phyloP scores from a whole-genome alignment of 2,329 filamentous ascomycete species.

The Daldinia sp. region DNA sequence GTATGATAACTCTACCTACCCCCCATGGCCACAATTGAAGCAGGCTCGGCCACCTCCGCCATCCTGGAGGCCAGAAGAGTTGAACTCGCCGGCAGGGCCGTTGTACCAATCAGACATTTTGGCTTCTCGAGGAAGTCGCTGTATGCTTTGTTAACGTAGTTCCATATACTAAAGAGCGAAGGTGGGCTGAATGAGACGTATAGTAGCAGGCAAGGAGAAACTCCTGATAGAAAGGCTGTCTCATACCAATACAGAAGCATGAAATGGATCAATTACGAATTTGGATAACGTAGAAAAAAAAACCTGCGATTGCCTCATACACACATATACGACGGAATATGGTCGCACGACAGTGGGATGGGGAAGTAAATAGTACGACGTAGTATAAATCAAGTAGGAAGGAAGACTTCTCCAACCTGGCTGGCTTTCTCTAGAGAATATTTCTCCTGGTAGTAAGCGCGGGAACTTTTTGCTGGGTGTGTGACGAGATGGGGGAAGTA shows the following conservation, averaged over 20 bases:
- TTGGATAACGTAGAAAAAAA: neutral
- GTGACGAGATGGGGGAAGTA: neutral
- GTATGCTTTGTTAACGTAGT: conserved; percentile 1
- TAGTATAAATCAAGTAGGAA: neutral
- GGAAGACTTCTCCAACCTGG: neutral
- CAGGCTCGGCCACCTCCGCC: conserved; percentile 49
- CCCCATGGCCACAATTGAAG: conserved; percentile 67
- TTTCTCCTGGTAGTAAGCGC: neutral
- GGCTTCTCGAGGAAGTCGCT: conserved; percentile 1
- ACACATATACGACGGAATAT: no score
- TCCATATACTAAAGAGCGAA: neutral
- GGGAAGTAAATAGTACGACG: neutral
- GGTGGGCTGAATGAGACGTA: neutral
- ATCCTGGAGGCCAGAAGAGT: conserved; percentile 11
- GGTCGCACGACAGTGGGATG: neutral
- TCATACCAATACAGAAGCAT: neutral
- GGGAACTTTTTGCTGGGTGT: neutral
- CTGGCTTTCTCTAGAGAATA: neutral
- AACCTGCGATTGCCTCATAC: no score
- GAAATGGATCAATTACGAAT: neutral
- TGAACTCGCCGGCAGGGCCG: conserved; percentile 15
- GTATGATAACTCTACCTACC: conserved; percentile 46
- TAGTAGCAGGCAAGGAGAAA: neutral
- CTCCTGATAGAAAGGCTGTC: neutral
- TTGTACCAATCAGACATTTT: conserved; percentile 25